A percentile compares a stretch with the other conserved stretches of the same genome.
These are phyloP conservation scores for Gamsiella multidivaricata DNA, from an alignment of 192 early-diverging fungal genomes.

Conservation along the genomic window DNA sequence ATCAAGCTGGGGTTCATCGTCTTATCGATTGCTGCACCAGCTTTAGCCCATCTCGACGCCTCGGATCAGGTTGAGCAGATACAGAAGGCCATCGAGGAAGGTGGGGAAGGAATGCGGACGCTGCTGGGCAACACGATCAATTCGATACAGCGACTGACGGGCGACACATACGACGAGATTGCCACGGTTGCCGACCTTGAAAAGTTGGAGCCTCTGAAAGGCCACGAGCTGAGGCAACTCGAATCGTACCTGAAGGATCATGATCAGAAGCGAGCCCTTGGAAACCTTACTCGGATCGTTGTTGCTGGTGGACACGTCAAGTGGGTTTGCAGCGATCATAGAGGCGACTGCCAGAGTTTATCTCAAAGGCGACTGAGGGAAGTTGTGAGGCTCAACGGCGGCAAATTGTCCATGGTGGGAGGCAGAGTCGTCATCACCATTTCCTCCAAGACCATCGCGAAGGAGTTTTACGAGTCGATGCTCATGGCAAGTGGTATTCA, in stretches of 20 bases:
- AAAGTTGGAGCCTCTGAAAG: background rate
- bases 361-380: background rate
- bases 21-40: background rate
- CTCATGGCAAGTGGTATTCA: background rate
- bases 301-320: conserved; percentile 4
- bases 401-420: background rate
- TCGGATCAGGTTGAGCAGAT: background rate
- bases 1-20: background rate
- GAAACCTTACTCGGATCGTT: conserved; percentile 4
- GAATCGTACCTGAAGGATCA: background rate
- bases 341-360: background rate
- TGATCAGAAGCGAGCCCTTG: background rate
- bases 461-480: background rate
- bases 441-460: background rate
- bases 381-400: background rate
- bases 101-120: background rate
- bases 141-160: background rate
- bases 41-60: background rate
- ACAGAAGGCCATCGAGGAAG: background rate
- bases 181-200: background rate
- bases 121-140: background rate
- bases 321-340: conserved; percentile 12
- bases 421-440: background rate
- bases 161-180: background rate
- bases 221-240: conserved; percentile 3